phyloP scores from a whole-genome alignment of 2,329 filamentous ascomycete genomes.

The Fusarium denticulatum region DNA sequence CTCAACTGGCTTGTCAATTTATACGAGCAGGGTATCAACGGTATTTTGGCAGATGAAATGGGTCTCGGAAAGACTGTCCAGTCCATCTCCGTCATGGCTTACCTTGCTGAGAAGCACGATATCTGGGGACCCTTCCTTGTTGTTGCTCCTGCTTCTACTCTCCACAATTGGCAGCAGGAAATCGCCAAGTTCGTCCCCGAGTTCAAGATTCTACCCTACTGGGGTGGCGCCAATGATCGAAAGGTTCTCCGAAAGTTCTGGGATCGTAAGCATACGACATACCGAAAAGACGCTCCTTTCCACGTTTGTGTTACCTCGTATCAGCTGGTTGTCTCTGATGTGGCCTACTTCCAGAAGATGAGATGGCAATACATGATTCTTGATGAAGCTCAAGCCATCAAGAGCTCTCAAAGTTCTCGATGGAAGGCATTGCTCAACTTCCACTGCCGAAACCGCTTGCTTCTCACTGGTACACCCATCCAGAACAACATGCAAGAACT shows the following conservation, averaged over 20 bases:
- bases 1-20: slow-evolving; percentile 99
- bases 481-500: slow-evolving; percentile 99
- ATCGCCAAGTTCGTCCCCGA: slow-evolving; percentile 94
- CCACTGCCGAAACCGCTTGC: slow-evolving; percentile 91
- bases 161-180: slow-evolving; percentile 99
- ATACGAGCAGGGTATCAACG: slow-evolving; percentile 99
- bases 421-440: slow-evolving; percentile 97
- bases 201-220: slow-evolving; percentile 96
- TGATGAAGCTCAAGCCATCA: slow-evolving; percentile 98
- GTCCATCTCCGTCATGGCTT: slow-evolving; percentile 99
- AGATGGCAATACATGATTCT: slow-evolving; percentile 99
- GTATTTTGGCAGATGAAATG: slow-evolving; percentile 98
- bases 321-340: slow-evolving; percentile 94
- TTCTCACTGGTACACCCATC: slow-evolving; percentile 96
- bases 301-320: slow-evolving; percentile 98
- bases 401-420: slow-evolving; percentile 93
- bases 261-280: slow-evolving; percentile 97
- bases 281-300: slow-evolving; percentile 91
- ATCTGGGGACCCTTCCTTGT: slow-evolving; percentile 99
- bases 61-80: slow-evolving; percentile 99
- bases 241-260: slow-evolving; percentile 98
- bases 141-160: slow-evolving; percentile 92
- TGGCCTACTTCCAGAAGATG: slow-evolving; percentile 98
- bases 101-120: slow-evolving; percentile 95
- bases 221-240: slow-evolving; percentile 92